Evolutionary conservation across 805 yeast genomes (phyloP).

Genomic region (Ogataea nakhonphanomensis): DNA sequence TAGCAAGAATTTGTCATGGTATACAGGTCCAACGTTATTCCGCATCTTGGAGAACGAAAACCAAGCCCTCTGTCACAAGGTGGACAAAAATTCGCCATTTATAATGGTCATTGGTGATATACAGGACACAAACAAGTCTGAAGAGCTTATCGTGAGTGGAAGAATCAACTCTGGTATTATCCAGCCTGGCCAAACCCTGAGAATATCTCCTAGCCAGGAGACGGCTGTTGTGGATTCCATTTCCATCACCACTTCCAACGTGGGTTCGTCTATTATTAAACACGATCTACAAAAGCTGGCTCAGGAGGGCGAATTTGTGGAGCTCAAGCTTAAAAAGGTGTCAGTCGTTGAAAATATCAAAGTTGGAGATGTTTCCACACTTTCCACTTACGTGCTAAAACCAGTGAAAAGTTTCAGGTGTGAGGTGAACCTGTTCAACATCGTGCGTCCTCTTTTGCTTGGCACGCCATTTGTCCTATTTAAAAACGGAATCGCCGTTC

Average conservation of each 20-base stretch:
- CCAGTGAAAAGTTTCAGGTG: constrained; percentile 50
- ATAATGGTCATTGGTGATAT: constrained; percentile 64
- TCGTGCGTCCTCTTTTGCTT: constrained; percentile 67
- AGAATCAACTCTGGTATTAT: constrained; percentile 64
- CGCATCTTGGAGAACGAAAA: constrained; percentile 38
- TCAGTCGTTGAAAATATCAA: constrained; percentile 43
- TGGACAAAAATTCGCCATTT: constrained; percentile 39
- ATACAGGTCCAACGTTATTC: constrained; percentile 46
- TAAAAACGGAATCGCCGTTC: constrained; percentile 68
- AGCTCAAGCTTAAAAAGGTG: constrained; percentile 38
- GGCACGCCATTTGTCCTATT: constrained; percentile 79
- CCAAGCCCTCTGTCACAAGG: constrained; percentile 12
- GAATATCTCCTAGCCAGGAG: constrained; percentile 51
- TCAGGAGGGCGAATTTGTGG: constrained; percentile 53
- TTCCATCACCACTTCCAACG: constrained; percentile 24
- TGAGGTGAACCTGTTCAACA: constrained; percentile 60
- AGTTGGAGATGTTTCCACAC: constrained; percentile 64
- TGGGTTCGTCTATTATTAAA: constrained; percentile 21
- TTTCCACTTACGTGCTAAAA: constrained; percentile 29
- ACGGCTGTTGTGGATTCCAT: constrained; percentile 40
- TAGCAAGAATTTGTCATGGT: constrained; percentile 30
- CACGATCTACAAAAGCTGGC: constrained; percentile 35
- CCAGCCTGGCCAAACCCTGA: constrained; percentile 66
- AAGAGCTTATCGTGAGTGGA: constrained; percentile 57
- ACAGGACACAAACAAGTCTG: constrained; percentile 41